Evolutionary conservation across 2,329 filamentous ascomycete species (phyloP), one percentile per base, ranked within the genome.

Genomic region (Xylaria sp.): DNA sequence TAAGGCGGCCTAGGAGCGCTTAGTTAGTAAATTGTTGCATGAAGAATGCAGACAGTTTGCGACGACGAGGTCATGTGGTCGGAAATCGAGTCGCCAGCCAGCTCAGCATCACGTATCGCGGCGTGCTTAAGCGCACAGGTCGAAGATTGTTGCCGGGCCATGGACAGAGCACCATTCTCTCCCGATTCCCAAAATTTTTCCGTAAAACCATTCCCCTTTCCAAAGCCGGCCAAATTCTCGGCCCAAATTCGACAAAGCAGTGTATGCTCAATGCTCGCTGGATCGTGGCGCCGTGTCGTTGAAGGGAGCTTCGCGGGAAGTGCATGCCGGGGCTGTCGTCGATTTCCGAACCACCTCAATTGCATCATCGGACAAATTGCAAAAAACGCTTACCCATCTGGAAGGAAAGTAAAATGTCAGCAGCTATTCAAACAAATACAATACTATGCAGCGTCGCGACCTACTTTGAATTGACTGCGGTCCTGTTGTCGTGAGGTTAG

Each of bases 1-100:
- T 90, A 84, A 99, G 92, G 87, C 94, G 94, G 91, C 92, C 94
- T 99, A 80, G 59, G 52, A 57, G 48, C 61, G 60, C 65, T 71
- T 75, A 66, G 75, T 77, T 75, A 69, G 68, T 60, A 58, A 30
- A 58, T 44, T 59, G 62, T 68, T 68, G 61, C 67, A 18, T 34
- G 19, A 18, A 16, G 44, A 52, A 52, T 35, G 37, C 30, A 55
- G 47, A 54, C 13, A 34, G 51, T 53, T 2, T 13, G 30, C n/a
- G 13, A 48, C 16, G 23, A 19, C 52, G 44, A 37, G n/a, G 23
- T 19, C 11, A 34, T 2, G 13, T 35, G 23, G 23, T 9, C 49
- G 49, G 34, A 11, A 51, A 51, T 35, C 23, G 23, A 30, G 23
- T 13, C 49, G 23, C 8, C 18, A 10, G n/a, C n/a, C 16, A 9